phyloP scores from a whole-genome alignment of 345 rosid species.

The Firmiana major region DNA sequence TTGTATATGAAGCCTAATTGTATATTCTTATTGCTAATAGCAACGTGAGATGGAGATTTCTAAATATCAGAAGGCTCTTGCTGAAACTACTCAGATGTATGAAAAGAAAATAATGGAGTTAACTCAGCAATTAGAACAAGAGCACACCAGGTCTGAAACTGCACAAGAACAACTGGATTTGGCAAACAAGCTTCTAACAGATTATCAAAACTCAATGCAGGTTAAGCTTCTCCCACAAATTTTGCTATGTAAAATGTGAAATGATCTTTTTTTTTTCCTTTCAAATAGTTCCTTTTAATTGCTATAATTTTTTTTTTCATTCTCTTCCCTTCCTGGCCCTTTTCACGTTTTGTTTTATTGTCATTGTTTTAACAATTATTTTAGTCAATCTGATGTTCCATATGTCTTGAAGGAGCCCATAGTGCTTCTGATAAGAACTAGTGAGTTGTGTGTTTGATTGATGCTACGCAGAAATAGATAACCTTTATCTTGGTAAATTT shows the following conservation, averaged over 20 bases:
- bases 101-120: conserved; percentile 66
- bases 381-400: neutral
- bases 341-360: neutral
- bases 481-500: neutral
- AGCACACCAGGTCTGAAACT: conserved; percentile 40
- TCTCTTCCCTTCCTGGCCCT: neutral
- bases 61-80: conserved; percentile 59
- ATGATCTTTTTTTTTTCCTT: neutral
- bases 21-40: conserved; percentile 32
- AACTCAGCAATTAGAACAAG: conserved; percentile 51
- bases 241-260: neutral
- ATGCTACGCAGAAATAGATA: neutral
- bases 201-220: conserved; percentile 51
- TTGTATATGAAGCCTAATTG: neutral
- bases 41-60: conserved; percentile 52
- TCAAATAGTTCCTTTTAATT: neutral
- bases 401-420: neutral
- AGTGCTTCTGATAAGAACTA: neutral
- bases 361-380: neutral
- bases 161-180: conserved; percentile 47
- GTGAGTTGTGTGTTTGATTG: neutral
- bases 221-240: conserved; percentile 34
- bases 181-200: conserved; percentile 41
- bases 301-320: neutral
- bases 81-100: conserved; percentile 56